phyloP scores from a whole-genome alignment of 352 stramenopile species.

The Stramenopiles sp. region DNA sequence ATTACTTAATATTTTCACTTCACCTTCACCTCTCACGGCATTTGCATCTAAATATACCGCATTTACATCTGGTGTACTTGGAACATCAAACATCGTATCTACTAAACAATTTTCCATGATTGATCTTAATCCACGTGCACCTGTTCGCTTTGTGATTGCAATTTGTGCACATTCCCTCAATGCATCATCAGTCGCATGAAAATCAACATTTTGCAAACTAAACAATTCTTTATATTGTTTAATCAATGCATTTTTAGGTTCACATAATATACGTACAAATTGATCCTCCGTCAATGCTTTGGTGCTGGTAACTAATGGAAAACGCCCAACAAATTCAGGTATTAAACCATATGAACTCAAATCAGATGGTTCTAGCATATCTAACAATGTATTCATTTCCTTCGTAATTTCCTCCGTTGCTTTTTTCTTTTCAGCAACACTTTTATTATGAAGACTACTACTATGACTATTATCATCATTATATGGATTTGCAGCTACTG shows the following conservation, averaged over 20 bases:
- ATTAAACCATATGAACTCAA: conserved; percentile 90
- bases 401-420: background rate
- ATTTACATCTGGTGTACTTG: conserved; percentile 61
- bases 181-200: conserved; percentile 78
- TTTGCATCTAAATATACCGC: conserved; percentile 79
- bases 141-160: conserved; percentile 75
- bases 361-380: conserved; percentile 78
- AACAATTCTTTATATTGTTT: conserved; percentile 92
- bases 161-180: conserved; percentile 75
- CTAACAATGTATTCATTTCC: conserved; percentile 34
- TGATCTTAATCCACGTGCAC: conserved; percentile 76
- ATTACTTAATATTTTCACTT: background rate
- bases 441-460: conserved; percentile 46
- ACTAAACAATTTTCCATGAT: conserved; percentile 82
- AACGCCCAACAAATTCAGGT: conserved; percentile 91
- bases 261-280: conserved; percentile 81
- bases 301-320: conserved; percentile 75
- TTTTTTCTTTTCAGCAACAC: conserved; percentile 51
- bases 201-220: conserved; percentile 80
- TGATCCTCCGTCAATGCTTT: conserved; percentile 65
- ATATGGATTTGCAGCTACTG: conserved; percentile 34
- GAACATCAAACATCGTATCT: conserved; percentile 88
- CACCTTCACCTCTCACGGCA: conserved; percentile 46
- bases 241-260: conserved; percentile 89
- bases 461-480: conserved; percentile 10